These are phyloP conservation scores for Aspergillus taichungensis DNA, from an alignment of 495 filamentous ascomycete genomes.

Conservation along the genomic window DNA sequence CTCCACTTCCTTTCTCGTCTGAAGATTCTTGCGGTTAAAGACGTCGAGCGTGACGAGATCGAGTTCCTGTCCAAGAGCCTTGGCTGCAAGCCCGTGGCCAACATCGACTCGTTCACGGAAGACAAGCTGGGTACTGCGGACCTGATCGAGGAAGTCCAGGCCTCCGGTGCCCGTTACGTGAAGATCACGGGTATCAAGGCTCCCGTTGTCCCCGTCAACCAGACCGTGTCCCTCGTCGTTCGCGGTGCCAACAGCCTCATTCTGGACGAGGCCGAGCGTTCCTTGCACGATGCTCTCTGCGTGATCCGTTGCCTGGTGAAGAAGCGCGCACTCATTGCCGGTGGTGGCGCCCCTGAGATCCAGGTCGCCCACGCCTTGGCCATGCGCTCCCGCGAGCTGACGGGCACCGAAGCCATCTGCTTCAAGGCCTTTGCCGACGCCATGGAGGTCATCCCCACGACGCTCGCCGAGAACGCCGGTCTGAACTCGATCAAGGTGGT, in stretches of 20 bases:
- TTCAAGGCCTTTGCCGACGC: conserved; percentile 98
- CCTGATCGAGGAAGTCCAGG: conserved; percentile 84
- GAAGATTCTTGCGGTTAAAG: conserved; percentile 90
- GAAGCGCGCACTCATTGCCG: conserved; percentile 95
- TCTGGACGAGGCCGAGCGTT: conserved; percentile 92
- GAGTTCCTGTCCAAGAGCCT: conserved; percentile 98
- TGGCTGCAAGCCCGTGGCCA: conserved; percentile 97
- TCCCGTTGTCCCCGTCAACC: conserved; percentile 42
- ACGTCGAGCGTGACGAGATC: conserved; percentile 96
- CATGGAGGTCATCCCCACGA: conserved; percentile 95
- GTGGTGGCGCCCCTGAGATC: conserved; percentile 92
- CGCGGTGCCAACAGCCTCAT: conserved; percentile 92
- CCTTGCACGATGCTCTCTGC: conserved; percentile 92
- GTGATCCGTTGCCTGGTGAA: conserved; percentile 97
- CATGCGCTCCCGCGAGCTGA: conserved; percentile 69
- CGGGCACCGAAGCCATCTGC: conserved; percentile 92
- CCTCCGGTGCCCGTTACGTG: conserved; percentile 79
- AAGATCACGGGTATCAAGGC: conserved; percentile 87
- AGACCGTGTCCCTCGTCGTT: conserved; percentile 88
- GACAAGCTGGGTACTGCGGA: conserved; percentile 97
- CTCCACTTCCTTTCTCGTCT: conserved; percentile 96
- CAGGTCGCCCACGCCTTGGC: conserved; percentile 79
- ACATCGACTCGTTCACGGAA: conserved; percentile 97
- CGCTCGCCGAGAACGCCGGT: conserved; percentile 92
- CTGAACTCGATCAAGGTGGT: conserved; percentile 97